Percentiles rank a stretch among this genome's conserved stretches.
These are phyloP conservation scores for Penicillium palitans DNA, from an alignment of 2,329 filamentous ascomycete genomes.

Conservation along the genomic window DNA sequence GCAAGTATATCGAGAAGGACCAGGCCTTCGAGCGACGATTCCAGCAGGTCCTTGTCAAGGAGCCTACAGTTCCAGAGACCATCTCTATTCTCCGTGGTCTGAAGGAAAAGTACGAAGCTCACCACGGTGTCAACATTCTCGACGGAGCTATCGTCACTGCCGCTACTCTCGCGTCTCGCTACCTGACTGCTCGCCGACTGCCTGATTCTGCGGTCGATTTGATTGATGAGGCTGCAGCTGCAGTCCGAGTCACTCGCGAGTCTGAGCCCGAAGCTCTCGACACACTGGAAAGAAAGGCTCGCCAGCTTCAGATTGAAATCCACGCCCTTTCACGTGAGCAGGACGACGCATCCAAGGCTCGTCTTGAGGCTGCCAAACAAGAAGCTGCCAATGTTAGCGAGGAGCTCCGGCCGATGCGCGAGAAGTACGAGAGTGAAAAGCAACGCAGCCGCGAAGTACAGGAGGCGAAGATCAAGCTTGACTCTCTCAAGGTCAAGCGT, in stretches of 20 bases:
- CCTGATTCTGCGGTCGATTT: conserved; percentile 96
- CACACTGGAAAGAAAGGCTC: conserved; percentile 83
- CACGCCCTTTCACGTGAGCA: conserved; percentile 92
- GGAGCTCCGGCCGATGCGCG: conserved; percentile 83
- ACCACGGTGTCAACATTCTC: conserved; percentile 95
- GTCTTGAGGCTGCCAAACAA: conserved; percentile 78
- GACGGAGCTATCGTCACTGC: conserved; percentile 90
- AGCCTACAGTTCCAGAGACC: conserved; percentile 83
- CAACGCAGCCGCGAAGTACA: conserved; percentile 88
- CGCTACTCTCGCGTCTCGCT: conserved; percentile 88
- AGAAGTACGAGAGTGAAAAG: conserved; percentile 95
- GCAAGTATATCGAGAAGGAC: conserved; percentile 99
- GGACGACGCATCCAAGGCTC: conserved; percentile 84
- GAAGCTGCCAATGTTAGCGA: conserved; percentile 94
- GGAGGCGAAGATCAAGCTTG: conserved; percentile 91
- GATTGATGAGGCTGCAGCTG: conserved; percentile 92
- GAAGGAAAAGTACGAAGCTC: conserved; percentile 97
- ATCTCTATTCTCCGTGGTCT: conserved; percentile 97
- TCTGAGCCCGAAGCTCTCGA: conserved; percentile 96
- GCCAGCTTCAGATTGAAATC: conserved; percentile 95
- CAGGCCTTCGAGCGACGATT: conserved; percentile 97
- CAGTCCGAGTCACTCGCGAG: conserved; percentile 92
- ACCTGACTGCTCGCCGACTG: conserved; percentile 84
- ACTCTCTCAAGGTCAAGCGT: conserved; percentile 84
- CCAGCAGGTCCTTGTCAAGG: conserved; percentile 96